These are phyloP conservation scores for Apiotrichum akiyoshidainum DNA, from an alignment of 1,284 basidiomycete species.

Conservation along the genomic window DNA sequence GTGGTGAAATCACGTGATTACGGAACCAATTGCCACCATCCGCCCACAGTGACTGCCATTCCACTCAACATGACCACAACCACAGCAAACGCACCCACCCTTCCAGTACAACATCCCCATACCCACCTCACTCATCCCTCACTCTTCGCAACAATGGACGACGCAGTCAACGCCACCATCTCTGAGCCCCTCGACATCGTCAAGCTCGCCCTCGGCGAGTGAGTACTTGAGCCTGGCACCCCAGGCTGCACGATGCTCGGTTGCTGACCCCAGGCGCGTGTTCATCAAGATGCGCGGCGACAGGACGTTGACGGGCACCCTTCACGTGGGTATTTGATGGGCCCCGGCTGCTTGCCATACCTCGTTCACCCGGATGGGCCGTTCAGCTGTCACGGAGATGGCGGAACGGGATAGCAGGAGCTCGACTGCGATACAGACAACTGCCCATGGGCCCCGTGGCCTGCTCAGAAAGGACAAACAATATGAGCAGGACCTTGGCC, in stretches of 20 bases:
- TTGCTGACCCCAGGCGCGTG: slow-evolving; percentile 39
- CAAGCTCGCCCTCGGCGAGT: slow-evolving; percentile 90
- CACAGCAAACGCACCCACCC: not conserved
- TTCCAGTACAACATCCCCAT: not conserved
- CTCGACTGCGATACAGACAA: no score
- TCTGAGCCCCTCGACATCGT: slow-evolving; percentile 98
- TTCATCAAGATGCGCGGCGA: slow-evolving; percentile 84
- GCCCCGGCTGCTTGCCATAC: no score
- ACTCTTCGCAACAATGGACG: slow-evolving; percentile 49
- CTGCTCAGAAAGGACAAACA: no score
- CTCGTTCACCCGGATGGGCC: no score
- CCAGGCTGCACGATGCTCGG: not conserved
- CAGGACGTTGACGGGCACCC: slow-evolving; percentile 82
- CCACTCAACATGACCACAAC: not conserved
- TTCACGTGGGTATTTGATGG: slow-evolving; percentile 67
- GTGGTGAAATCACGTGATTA: not conserved
- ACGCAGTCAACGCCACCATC: slow-evolving; percentile 63
- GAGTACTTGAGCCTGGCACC: slow-evolving; percentile 55
- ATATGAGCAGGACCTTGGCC: no score
- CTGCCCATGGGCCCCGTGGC: no score
- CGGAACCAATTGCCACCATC: slow-evolving; percentile 1
- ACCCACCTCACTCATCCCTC: not conserved
- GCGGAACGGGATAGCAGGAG: no score
- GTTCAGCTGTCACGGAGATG: no score
- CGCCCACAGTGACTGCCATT: no score